phyloP scores from a whole-genome alignment of 371 early-diverging fungal genomes.

The Rhizomucor miehei region DNA sequence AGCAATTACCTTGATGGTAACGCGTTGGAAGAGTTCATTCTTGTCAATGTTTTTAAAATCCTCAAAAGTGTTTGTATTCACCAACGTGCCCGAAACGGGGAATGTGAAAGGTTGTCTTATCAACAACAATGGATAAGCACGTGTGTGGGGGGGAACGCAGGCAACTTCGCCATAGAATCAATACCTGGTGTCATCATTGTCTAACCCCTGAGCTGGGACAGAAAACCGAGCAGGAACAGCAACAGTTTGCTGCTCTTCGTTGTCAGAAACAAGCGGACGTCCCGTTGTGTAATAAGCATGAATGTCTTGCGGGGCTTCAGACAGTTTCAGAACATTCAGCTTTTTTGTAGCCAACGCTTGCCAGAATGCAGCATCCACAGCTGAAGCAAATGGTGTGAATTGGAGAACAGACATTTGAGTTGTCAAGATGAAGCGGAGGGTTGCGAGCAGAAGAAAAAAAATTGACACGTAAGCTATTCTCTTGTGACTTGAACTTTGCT shows the following conservation, averaged over 20 bases:
- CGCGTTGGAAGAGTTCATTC: slow-evolving; percentile 57
- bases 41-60: slow-evolving; percentile 84
- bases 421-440: neutral
- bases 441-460: no score
- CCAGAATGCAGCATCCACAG: slow-evolving; percentile 92
- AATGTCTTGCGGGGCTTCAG: slow-evolving; percentile 57
- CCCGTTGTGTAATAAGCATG: slow-evolving; percentile 65
- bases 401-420: slow-evolving; percentile 53
- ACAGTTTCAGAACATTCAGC: slow-evolving; percentile 76
- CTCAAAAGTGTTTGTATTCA: slow-evolving; percentile 91
- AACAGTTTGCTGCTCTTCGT: slow-evolving; percentile 1
- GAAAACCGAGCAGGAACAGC: slow-evolving; percentile 25
- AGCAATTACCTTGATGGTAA: slow-evolving; percentile 32
- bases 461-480: neutral
- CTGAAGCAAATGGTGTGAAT: slow-evolving; percentile 80
- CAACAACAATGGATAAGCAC: slow-evolving; percentile 8
- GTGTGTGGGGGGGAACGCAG: neutral
- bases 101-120: slow-evolving; percentile 46
- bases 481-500: no score
- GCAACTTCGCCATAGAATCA: neutral
- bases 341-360: slow-evolving; percentile 77
- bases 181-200: slow-evolving; percentile 23
- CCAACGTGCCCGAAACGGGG: slow-evolving; percentile 55
- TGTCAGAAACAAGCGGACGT: slow-evolving; percentile 19
- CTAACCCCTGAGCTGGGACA: slow-evolving; percentile 34